Conservation (phyloP, 345 rosid genomes). For the Melastoma malabathricum region DNA sequence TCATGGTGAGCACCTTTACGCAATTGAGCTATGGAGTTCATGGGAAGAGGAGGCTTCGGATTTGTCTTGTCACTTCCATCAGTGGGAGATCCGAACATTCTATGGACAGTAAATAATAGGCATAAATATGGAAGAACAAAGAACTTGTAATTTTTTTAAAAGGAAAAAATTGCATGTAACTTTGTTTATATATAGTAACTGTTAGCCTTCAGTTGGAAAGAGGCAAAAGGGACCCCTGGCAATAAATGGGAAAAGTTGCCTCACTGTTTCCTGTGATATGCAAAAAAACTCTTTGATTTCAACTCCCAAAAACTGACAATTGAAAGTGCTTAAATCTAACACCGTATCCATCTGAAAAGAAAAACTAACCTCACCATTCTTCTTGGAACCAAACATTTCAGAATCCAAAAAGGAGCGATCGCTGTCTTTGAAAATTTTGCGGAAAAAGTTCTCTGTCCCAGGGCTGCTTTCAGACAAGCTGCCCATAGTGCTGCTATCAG, state of each 20-base stretch:
- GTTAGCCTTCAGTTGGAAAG: no score
- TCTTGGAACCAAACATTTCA: conserved; percentile 69
- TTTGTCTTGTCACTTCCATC: conserved; percentile 57
- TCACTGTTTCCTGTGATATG: no score
- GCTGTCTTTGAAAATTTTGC: conserved; percentile 90
- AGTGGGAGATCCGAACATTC: conserved; percentile 89
- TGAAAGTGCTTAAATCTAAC: no score
- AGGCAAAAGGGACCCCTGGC: no score
- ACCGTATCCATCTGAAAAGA: background rate
- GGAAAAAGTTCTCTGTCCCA: conserved; percentile 90
- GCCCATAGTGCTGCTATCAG: conserved; percentile 43
- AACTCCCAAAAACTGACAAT: no score
- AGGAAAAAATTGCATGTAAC: no score
- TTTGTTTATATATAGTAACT: no score
- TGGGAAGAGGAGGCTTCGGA: conserved; percentile 73
- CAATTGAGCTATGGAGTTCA: conserved; percentile 52
- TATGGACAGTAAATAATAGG: conserved; percentile 19
- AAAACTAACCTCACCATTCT: conserved; percentile 56
- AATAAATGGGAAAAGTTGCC: no score
- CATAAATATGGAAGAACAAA: no score
- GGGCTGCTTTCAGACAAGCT: conserved; percentile 75
- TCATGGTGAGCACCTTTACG: conserved; percentile 89
- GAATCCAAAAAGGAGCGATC: conserved; percentile 92
- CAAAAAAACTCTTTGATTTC: no score
- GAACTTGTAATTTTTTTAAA: no score